These are phyloP conservation scores for Ziziphus jujuba DNA, from an alignment of 306 rosid species.

Conservation along the genomic window DNA sequence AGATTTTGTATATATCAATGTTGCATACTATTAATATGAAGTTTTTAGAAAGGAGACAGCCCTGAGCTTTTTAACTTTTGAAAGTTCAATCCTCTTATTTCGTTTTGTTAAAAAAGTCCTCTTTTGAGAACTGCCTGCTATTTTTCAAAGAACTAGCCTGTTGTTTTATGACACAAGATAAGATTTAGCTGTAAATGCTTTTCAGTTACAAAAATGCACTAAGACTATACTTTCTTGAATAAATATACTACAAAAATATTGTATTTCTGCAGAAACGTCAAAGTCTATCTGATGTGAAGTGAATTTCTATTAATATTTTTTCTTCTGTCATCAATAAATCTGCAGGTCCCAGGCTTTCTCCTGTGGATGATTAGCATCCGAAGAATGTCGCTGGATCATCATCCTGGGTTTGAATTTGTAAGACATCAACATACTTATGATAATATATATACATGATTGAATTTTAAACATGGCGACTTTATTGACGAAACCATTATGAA, in stretches of 20 bases:
- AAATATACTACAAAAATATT: neutral
- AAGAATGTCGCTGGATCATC: slow-evolving; percentile 79
- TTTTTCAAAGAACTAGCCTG: too few species aligned
- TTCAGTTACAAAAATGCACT: too few species aligned
- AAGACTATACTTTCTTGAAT: too few species aligned
- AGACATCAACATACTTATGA: slow-evolving; percentile 27
- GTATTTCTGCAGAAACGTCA: neutral
- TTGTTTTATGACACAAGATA: too few species aligned
- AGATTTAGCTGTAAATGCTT: too few species aligned
- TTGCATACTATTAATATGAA: neutral
- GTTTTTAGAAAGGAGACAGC: neutral
- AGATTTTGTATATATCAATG: too few species aligned
- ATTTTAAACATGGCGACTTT: neutral
- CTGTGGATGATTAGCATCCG: slow-evolving; percentile 78
- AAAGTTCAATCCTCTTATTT: too few species aligned
- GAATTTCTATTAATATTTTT: slow-evolving; percentile 13
- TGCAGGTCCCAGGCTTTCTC: slow-evolving; percentile 88
- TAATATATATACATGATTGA: neutral
- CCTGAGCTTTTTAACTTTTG: too few species aligned
- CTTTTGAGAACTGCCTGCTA: too few species aligned
- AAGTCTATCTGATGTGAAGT: neutral
- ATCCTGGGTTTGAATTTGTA: slow-evolving; percentile 87
- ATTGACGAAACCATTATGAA: neutral
- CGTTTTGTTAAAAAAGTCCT: too few species aligned
- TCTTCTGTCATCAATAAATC: slow-evolving; percentile 24